These are phyloP conservation scores for Elsinoe necatrix DNA, from an alignment of 2,329 filamentous ascomycete species.

Conservation along the genomic window DNA sequence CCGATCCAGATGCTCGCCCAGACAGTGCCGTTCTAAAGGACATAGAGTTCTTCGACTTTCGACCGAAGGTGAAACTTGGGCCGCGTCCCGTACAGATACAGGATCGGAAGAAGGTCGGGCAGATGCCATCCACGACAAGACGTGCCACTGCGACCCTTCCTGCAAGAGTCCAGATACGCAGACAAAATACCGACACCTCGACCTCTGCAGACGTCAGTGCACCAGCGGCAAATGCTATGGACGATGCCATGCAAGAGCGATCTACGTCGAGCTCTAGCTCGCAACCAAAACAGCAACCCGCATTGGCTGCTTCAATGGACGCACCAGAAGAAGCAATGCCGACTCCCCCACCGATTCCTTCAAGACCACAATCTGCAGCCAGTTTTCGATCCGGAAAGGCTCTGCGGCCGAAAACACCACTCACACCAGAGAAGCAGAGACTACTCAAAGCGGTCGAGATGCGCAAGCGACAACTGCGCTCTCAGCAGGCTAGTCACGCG, in stretches of 20 bases:
- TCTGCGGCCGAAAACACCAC: slow-evolving; percentile 28
- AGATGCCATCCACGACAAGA: slow-evolving; percentile 19
- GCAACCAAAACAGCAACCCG: slow-evolving; percentile 17
- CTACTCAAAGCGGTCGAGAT: slow-evolving; percentile 92
- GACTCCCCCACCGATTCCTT: not conserved
- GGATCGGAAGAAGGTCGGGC: slow-evolving; percentile 27
- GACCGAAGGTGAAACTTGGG: slow-evolving; percentile 80
- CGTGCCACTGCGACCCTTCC: slow-evolving; percentile 40
- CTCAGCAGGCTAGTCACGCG: slow-evolving; percentile 19
- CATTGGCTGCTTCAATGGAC: slow-evolving; percentile 31
- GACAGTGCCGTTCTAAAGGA: slow-evolving; percentile 8
- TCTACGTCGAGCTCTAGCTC: not conserved
- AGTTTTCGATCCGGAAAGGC: slow-evolving; percentile 8
- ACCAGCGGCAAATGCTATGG: slow-evolving; percentile 14
- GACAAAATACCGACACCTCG: slow-evolving; percentile 21
- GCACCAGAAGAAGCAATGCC: slow-evolving; percentile 27
- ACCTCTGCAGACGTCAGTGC: slow-evolving; percentile 15
- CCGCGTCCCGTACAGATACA: slow-evolving; percentile 70
- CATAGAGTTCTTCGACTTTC: slow-evolving; percentile 31
- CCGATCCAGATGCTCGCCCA: slow-evolving; percentile 1
- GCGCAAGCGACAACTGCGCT: slow-evolving; percentile 65
- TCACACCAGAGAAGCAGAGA: slow-evolving; percentile 82
- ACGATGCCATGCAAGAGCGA: not conserved
- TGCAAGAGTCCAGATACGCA: slow-evolving; percentile 27
- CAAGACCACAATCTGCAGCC: slow-evolving; percentile 9